These are phyloP conservation scores for Talaromyces thailandensis DNA, from an alignment of 495 filamentous ascomycete genomes.

Conservation along the genomic window DNA sequence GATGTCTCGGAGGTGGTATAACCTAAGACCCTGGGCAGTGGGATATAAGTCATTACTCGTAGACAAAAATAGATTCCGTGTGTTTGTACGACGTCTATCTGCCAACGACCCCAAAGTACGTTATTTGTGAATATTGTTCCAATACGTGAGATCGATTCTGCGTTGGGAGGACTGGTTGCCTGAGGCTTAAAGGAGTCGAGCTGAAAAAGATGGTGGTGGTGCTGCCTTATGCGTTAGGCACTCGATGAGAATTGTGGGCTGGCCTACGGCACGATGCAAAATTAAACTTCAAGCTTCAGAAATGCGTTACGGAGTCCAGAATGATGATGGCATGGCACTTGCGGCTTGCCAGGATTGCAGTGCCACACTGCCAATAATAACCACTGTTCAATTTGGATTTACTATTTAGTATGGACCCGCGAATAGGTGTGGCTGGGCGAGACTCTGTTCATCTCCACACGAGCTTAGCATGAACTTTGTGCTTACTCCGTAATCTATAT, in stretches of 20 bases:
- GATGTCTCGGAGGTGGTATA: background rate
- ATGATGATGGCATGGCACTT: background rate
- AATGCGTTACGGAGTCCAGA: background rate
- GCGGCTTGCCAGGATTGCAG: too few relatives aligned
- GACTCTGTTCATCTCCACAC: background rate
- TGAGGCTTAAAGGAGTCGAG: background rate
- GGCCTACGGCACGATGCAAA: background rate
- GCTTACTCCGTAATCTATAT: background rate
- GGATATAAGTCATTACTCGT: background rate
- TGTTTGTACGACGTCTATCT: background rate
- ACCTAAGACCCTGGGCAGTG: background rate
- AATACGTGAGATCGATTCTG: background rate
- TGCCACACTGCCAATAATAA: too few relatives aligned
- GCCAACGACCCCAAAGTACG: background rate
- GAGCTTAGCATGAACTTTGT: background rate
- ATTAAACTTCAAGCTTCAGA: background rate
- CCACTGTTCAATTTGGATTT: too few relatives aligned
- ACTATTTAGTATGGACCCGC: too few relatives aligned
- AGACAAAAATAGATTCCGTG: background rate
- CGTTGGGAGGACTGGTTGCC: background rate
- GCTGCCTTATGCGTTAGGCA: background rate
- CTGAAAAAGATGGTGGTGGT: background rate
- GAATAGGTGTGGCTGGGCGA: background rate
- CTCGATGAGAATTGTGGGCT: too few relatives aligned
- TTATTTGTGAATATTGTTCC: background rate